Percentiles rank a stretch among this genome's conserved stretches.
phyloP scores from a whole-genome alignment of 768 basidiomycete species.

The Lentinula guzmanii region DNA sequence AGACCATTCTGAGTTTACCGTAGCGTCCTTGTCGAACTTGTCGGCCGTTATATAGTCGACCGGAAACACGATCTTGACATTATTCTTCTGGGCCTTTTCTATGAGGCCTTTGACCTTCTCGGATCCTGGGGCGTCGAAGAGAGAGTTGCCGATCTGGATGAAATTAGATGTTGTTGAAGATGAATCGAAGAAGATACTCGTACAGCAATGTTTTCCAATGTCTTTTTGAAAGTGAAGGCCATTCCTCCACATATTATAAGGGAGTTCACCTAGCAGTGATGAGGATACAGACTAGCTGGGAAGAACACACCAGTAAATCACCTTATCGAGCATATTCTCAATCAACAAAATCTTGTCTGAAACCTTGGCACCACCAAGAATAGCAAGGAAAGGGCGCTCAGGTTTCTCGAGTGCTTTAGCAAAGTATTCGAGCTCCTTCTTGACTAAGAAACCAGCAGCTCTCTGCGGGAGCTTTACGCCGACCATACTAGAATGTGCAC shows the following conservation, averaged over 20 bases:
- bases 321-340: conserved; percentile 99
- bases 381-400: conserved; percentile 94
- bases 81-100: conserved; percentile 88
- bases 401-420: conserved; percentile 95
- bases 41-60: conserved; percentile 92
- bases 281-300: neutral
- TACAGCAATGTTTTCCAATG: conserved; percentile 71
- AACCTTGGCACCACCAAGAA: conserved; percentile 97
- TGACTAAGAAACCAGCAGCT: conserved; percentile 94
- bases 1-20: conserved; percentile 35
- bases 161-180: conserved; percentile 3
- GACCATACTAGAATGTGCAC: conserved; percentile 98
- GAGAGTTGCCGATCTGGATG: conserved; percentile 83
- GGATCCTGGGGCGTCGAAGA: conserved; percentile 87
- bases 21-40: conserved; percentile 91
- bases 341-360: conserved; percentile 99
- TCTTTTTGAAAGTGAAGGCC: conserved; percentile 99
- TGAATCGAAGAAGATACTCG: conserved; percentile 13
- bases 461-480: conserved; percentile 89
- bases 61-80: conserved; percentile 93
- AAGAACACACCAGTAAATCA: conserved; percentile 19
- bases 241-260: conserved; percentile 97
- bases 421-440: conserved; percentile 98
- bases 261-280: conserved; percentile 67
- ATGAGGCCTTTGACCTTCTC: conserved; percentile 79